Evolutionary conservation across 1,284 basidiomycete species (phyloP), one percentile per base, ranked within the genome.

Genomic region (Coniophora puteana): DNA sequence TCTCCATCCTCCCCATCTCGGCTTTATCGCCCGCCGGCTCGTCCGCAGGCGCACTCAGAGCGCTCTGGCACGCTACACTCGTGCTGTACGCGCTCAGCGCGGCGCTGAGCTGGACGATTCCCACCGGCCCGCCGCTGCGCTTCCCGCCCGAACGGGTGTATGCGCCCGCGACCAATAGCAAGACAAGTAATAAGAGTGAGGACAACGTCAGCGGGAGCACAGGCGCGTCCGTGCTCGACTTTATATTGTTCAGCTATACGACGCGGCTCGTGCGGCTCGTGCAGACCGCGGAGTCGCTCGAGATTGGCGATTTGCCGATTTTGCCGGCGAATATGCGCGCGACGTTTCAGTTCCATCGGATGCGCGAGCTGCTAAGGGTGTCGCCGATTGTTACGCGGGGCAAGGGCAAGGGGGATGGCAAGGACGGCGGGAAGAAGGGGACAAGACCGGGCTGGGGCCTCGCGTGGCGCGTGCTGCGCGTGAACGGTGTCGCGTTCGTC

Each of bases 251-350:
- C 63, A 81, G 80, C 11, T 93, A 91, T 59, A 89, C 85, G 20
- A 89, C 86, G 1, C 82, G 83, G 48, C 87, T 93, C 6, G 80
- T 93, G 43, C 80, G 82, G 75, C 79, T 89, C 32, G 89, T 89
- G 4, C 80, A 89, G 58, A 72, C 70, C 7, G 70, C 83, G 4
- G 72, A 77, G 44, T 83, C 78, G 41, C 74, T 93, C 43, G 88
- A 93, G 52, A 89, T 92, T 17, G 88, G 81, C 48, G 90, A 93
- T 59, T 65, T 93, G 31, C 91, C 91, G 2, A 80, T 93, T 40
- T 72, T 93, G 7, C 78, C 83, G 0, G 77, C 72, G 0, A 59
- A 75, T 49, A 83, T 91, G 76, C 83, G 90, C 40, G 74, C 83
- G 0, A 73, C 80, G 3, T 59, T 61, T 47, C 72, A 80, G 32